phyloP scores from a whole-genome alignment of 202 grass and related monocot species.

The Brachypodium distachyon region DNA sequence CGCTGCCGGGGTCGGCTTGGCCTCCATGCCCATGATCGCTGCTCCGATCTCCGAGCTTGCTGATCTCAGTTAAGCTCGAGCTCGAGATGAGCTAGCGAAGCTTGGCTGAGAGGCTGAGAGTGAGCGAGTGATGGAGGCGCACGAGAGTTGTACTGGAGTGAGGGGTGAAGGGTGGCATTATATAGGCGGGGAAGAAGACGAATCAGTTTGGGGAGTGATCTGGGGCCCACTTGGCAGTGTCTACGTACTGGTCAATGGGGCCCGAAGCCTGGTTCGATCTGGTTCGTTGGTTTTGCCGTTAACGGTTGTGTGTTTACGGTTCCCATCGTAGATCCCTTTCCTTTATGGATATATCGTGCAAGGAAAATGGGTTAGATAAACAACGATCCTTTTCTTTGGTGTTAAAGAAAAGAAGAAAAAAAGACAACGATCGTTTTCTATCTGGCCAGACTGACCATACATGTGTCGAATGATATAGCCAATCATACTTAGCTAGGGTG shows the following conservation, averaged over 20 bases:
- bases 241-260: neutral
- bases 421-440: too few species aligned
- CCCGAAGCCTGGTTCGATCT: neutral
- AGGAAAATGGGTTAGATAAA: too few species aligned
- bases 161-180: neutral
- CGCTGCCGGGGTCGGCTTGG: too few species aligned
- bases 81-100: neutral
- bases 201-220: neutral
- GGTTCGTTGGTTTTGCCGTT: neutral
- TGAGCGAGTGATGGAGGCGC: neutral
- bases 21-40: slow-evolving; percentile 3
- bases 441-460: too few species aligned
- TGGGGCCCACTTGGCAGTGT: slow-evolving; percentile 5
- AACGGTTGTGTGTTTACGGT: neutral
- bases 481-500: too few species aligned
- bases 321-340: too few species aligned
- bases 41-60: neutral
- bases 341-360: too few species aligned
- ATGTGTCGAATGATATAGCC: too few species aligned
- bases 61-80: neutral
- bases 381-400: too few species aligned
- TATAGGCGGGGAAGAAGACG: neutral
- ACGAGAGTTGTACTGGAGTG: neutral
- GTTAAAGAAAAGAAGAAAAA: too few species aligned
- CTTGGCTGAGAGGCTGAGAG: neutral